Conservation (phyloP, 345 rosid genomes). For the Fremontodendron californicum region DNA sequence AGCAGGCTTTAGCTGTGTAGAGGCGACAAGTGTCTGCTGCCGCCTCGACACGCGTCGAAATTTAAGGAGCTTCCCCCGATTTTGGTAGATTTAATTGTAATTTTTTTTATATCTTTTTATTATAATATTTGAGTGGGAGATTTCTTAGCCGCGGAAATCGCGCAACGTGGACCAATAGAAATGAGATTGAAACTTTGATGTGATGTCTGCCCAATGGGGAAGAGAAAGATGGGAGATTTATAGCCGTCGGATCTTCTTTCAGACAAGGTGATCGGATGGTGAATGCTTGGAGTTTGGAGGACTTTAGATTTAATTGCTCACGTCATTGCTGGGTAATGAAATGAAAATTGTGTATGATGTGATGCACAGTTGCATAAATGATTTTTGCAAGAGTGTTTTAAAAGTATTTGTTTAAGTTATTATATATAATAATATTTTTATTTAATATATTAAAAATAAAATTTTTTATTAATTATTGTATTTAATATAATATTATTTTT, state of each 20-base stretch:
- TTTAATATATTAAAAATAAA: too few species aligned
- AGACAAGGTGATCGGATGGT: slow-evolving; percentile 23
- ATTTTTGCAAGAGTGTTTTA: too few species aligned
- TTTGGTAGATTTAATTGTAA: not conserved
- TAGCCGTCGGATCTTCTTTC: slow-evolving; percentile 36
- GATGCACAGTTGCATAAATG: too few species aligned
- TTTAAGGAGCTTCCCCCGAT: slow-evolving; percentile 38
- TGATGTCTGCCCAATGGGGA: slow-evolving; percentile 32
- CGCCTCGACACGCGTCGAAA: slow-evolving; percentile 55
- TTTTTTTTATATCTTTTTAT: not conserved
- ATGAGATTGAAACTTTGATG: slow-evolving; percentile 27
- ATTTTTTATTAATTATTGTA: too few species aligned
- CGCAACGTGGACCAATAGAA: slow-evolving; percentile 58
- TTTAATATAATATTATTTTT: too few species aligned
- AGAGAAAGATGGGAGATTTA: slow-evolving; percentile 31
- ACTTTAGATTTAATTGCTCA: too few species aligned
- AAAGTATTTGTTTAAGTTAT: too few species aligned
- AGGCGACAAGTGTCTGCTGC: slow-evolving; percentile 80
- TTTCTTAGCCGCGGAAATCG: slow-evolving; percentile 22
- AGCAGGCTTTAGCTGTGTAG: slow-evolving; percentile 22
- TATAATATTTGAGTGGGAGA: slow-evolving; percentile 19
- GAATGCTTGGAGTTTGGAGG: not conserved
- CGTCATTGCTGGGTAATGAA: too few species aligned
- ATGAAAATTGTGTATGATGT: too few species aligned
- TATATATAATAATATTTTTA: too few species aligned